Conservation (phyloP, 129 eudicot genomes). For the Arctium minus region DNA sequence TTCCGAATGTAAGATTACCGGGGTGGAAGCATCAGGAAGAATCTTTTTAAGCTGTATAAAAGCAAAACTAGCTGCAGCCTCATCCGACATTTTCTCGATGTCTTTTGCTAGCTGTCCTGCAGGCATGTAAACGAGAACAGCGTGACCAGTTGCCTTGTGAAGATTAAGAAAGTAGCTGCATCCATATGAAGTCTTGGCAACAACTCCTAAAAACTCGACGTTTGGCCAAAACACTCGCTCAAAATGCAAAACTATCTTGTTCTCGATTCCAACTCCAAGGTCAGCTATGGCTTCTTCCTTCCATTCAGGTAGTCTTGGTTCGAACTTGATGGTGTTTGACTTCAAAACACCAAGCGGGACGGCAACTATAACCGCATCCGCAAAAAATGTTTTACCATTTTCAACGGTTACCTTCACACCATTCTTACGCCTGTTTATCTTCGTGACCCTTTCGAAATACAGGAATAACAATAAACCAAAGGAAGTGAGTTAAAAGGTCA, state of each 20-base stretch:
- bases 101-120: conserved; percentile 92
- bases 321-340: conserved; percentile 63
- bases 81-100: conserved; percentile 85
- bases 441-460: conserved; percentile 51
- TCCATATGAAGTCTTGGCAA: conserved; percentile 70
- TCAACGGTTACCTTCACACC: conserved; percentile 86
- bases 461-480: neutral
- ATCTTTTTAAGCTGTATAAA: conserved; percentile 65
- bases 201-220: conserved; percentile 98
- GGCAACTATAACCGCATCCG: conserved; percentile 88
- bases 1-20: conserved; percentile 36
- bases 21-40: conserved; percentile 83
- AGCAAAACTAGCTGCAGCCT: conserved; percentile 86
- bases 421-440: conserved; percentile 46
- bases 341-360: conserved; percentile 93
- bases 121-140: conserved; percentile 97
- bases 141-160: conserved; percentile 93
- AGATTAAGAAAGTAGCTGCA: conserved; percentile 97
- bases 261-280: conserved; percentile 93
- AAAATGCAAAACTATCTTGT: conserved; percentile 82
- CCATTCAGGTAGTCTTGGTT: conserved; percentile 92
- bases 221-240: conserved; percentile 94
- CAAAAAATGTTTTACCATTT: conserved; percentile 66
- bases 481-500: neutral
- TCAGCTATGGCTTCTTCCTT: conserved; percentile 84